phyloP scores from a whole-genome alignment of 2,329 filamentous ascomycete genomes.

The Grosmannia serpens region DNA sequence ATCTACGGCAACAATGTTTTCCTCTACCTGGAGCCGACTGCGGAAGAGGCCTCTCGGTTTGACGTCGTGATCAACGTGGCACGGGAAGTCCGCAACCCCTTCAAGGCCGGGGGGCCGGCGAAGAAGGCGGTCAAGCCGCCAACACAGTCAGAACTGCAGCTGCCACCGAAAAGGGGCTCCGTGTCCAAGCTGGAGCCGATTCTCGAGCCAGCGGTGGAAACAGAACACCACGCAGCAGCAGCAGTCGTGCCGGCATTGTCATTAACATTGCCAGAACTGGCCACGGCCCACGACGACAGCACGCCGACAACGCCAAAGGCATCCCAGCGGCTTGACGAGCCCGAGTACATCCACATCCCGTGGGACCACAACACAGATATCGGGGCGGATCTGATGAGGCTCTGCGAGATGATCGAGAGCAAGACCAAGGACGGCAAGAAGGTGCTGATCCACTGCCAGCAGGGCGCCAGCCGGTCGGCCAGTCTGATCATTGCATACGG shows the following conservation, averaged over 20 bases:
- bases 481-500: conserved; percentile 81
- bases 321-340: conserved; percentile 31
- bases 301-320: conserved; percentile 50
- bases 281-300: conserved; percentile 19
- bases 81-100: conserved; percentile 69
- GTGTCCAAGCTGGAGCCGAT: conserved; percentile 10
- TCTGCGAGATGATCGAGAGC: conserved; percentile 67
- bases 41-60: conserved; percentile 64
- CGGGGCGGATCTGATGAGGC: conserved; percentile 58
- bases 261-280: conserved; percentile 1
- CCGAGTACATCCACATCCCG: conserved; percentile 77
- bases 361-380: conserved; percentile 90
- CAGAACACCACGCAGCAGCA: not conserved
- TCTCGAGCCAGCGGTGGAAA: not conserved
- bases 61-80: conserved; percentile 81
- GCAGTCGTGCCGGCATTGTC: not conserved
- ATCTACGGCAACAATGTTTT: conserved; percentile 72
- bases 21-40: conserved; percentile 69
- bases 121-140: conserved; percentile 25
- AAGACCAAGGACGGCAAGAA: conserved; percentile 63
- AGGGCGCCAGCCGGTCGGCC: conserved; percentile 74
- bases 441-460: conserved; percentile 75
- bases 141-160: conserved; percentile 34
- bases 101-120: conserved; percentile 25
- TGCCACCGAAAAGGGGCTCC: conserved; percentile 31